Evolutionary conservation across 1,139 yeast species (phyloP), one percentile per base, ranked within the genome.

Genomic region (Suhomyces taliae): DNA sequence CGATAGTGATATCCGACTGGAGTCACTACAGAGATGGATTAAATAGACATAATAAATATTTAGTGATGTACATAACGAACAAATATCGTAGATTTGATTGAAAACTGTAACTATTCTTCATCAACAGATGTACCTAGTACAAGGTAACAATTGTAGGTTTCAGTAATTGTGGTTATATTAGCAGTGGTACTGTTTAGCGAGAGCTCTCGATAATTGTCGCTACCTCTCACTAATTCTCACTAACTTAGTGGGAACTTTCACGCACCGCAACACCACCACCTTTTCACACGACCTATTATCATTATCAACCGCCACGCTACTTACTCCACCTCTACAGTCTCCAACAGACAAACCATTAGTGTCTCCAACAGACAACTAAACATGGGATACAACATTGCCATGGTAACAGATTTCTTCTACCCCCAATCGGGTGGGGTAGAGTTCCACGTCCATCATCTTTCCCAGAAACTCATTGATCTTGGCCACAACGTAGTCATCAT

Each of bases 371-470:
- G 32, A 29, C 32, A 29, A 11, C 9, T 11, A 11, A 41, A 8
- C 32, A 56, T 55, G 59, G 55, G 56, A 33, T 69, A 69, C 58
- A 75, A 74, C 50, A 74, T 75, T 45, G 86, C 89, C 9, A 91
- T 93, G 97, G 89, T 91, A 3, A 87, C 96, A 37, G 99, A 95
- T 68, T 95, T 90, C 74, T 95, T 93, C 81, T 95, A 87, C 67
- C 99, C 99, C 15, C 99, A 95, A 64, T 87, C 97, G 0, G 99
- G 99, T 2, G 99, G 99, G 8, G 95, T 95, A 3, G 99, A 95
- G 65, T 83, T 93, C 52, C 99, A 95, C 62, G 90, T 93, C 26
- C 90, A 89, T 65, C 98, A 93, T 64, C 58, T 76, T 36, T 72
- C 84, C 0, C 95, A 90, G 65, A 83, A 87, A 60, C 79, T 93